Conservation (phyloP, 768 basidiomycete species). For the Infundibulicybe gibba region DNA sequence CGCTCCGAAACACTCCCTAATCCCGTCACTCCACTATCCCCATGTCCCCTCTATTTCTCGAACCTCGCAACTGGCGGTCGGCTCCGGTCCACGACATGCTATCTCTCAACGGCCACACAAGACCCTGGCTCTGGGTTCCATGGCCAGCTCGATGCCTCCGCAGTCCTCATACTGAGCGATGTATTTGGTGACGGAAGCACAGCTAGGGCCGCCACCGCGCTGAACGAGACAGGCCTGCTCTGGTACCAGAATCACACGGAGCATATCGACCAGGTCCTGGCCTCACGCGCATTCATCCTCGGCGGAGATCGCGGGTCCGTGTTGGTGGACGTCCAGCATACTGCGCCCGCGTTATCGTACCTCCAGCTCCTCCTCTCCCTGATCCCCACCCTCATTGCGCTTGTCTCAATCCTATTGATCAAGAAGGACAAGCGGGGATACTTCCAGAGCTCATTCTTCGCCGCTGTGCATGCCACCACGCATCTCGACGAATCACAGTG, state of each 20-base stretch:
- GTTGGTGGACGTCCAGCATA: background rate
- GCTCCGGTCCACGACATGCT: conserved; percentile 6
- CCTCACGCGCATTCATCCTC: conserved; percentile 6
- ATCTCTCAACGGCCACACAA: background rate
- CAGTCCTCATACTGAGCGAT: conserved; percentile 4
- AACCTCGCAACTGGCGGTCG: conserved; percentile 7
- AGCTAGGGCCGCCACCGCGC: background rate
- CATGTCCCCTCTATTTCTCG: conserved; percentile 3
- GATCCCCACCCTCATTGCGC: conserved; percentile 3
- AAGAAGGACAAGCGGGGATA: conserved; percentile 1
- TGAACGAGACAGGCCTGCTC: conserved; percentile 3
- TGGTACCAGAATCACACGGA: conserved; percentile 2
- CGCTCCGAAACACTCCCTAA: background rate
- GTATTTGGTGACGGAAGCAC: conserved; percentile 7
- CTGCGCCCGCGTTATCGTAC: conserved; percentile 7
- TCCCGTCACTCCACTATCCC: conserved; percentile 2
- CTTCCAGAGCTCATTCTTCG: conserved; percentile 9
- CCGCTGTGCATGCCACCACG: conserved; percentile 8
- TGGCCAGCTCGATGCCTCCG: conserved; percentile 7
- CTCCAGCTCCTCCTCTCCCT: conserved; percentile 7
- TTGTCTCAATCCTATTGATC: conserved; percentile 3
- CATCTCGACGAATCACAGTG: conserved; percentile 4
- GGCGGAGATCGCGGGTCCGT: conserved; percentile 1
- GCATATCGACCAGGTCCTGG: conserved; percentile 6
- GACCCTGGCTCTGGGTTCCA: conserved; percentile 2